Base-by-base conservation (phyloP, 495 filamentous ascomycete species). In the Aspergillus saccharolyticus region DNA sequence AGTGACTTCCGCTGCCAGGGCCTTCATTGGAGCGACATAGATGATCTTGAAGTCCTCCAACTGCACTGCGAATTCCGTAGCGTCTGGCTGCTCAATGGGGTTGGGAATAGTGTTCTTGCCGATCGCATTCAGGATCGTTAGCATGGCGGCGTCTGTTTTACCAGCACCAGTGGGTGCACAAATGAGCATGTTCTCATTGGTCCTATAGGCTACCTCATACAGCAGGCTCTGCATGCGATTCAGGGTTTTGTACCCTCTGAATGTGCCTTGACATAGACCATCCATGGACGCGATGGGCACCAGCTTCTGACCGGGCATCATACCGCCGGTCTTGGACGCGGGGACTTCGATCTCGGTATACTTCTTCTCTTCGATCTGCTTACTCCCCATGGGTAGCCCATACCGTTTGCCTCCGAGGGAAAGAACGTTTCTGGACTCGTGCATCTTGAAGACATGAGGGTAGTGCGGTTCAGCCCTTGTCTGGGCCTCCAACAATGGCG, bases 71-170 rank as follows among this genome's bases (percentile, higher is more conserved):
- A 96, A 96, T 30, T 93, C 87, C 0, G 78, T 85, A 0, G 87
- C 83, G 52, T 84, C 78, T 0, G 84, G 85, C n/a, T 89, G 71
- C 51, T 93, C 89, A 4, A 82, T 70, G 0, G 91, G 92, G 64
- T 83, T 89, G 0, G 95, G 93, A 12, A 77, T 74, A 8, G 88
- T 82, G 64, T 97, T 92, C 69, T 96, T 92, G 20, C 85, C 82
- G 55, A 99, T 83, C 2, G 89, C 85, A 67, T 95, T 93, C 46
- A 99, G 75, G 51, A 99, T 89, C 0, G 94, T 89, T 56, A 99
- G 78, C 89, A 97, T 91, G n/a, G 94, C 94, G 0, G 91, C 95
- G 66, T 99, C 95, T 8, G 94, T 99, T 78, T 99, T 99, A 84
- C 94, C 88, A 47, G 94, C 94, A 84, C 94, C 94, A 58, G 94